These are phyloP conservation scores for Leccinum disarticulatum DNA, from an alignment of 768 basidiomycete genomes.

Conservation along the genomic window DNA sequence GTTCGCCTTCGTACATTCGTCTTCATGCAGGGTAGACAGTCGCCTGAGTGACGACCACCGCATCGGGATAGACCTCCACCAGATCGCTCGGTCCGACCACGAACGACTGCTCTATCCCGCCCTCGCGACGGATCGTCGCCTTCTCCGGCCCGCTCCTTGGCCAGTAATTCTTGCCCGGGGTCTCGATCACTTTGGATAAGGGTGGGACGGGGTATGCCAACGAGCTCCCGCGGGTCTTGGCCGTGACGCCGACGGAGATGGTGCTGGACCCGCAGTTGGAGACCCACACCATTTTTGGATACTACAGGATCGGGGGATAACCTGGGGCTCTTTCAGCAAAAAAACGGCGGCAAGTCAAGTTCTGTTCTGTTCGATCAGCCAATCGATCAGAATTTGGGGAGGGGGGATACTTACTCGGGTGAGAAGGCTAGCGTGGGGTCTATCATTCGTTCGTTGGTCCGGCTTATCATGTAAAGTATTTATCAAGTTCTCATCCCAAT, in stretches of 20 bases:
- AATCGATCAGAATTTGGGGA: background rate
- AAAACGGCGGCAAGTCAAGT: background rate
- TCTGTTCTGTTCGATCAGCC: background rate
- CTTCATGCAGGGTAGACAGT: background rate
- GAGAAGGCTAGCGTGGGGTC: too few relatives aligned
- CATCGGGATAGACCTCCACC: constrained; percentile 13
- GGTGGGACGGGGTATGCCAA: background rate
- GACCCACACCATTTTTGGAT: constrained; percentile 17
- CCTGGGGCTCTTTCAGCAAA: too few relatives aligned
- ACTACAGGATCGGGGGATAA: background rate
- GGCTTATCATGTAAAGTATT: background rate
- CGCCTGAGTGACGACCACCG: constrained; percentile 10
- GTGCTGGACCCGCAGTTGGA: constrained; percentile 5
- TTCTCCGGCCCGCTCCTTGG: constrained; percentile 9
- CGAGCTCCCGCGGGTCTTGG: constrained; percentile 6
- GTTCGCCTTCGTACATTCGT: background rate
- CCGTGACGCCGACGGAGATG: constrained; percentile 9
- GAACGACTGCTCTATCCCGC: constrained; percentile 9
- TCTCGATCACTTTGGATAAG: background rate
- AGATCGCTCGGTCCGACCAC: constrained; percentile 14
- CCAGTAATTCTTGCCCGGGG: constrained; percentile 7
- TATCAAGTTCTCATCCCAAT: background rate
- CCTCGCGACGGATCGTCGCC: constrained; percentile 4
- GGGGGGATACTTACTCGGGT: background rate
- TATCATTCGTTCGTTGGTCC: background rate